Evolutionary conservation across 345 rosid genomes (phyloP).

Genomic region (Chamaenerion angustifolium): DNA sequence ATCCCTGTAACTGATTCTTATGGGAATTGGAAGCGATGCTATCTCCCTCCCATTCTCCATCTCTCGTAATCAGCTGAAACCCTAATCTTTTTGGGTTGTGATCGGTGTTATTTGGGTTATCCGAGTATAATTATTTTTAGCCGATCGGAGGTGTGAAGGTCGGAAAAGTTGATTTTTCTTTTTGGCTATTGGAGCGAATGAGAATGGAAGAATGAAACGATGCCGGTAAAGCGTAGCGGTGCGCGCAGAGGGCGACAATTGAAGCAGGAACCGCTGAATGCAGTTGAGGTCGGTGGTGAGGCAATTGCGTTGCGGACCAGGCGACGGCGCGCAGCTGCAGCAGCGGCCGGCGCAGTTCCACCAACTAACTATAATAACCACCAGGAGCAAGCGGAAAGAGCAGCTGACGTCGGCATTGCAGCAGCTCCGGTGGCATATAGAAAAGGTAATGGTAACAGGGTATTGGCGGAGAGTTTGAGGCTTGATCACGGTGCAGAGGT

Average conservation of each 20-base stretch:
- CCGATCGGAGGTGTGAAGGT: too few relatives aligned
- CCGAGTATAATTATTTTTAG: too few relatives aligned
- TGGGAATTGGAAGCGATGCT: too few relatives aligned
- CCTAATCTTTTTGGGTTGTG: too few relatives aligned
- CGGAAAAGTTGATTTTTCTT: too few relatives aligned
- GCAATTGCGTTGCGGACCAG: slow-evolving; percentile 51
- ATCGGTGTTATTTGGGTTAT: too few relatives aligned
- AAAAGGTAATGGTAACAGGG: background rate
- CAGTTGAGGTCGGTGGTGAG: slow-evolving; percentile 1
- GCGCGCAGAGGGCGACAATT: slow-evolving; percentile 36
- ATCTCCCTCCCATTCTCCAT: too few relatives aligned
- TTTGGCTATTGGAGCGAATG: slow-evolving; percentile 10
- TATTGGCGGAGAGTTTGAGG: background rate
- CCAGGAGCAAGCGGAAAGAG: slow-evolving; percentile 3
- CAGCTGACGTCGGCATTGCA: slow-evolving; percentile 1
- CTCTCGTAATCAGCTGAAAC: too few relatives aligned
- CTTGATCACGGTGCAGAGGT: slow-evolving; percentile 7
- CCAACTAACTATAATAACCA: slow-evolving; percentile 7
- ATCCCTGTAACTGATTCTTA: too few relatives aligned
- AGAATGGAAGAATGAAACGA: slow-evolving; percentile 36
- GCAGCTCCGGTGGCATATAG: background rate
- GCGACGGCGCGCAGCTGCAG: slow-evolving; percentile 38
- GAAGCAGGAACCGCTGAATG: slow-evolving; percentile 16
- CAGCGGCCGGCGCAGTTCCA: slow-evolving; percentile 29
- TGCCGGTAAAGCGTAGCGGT: slow-evolving; percentile 61